phyloP scores from a whole-genome alignment of 768 basidiomycete genomes.

The Gloeostereum incarnatum region DNA sequence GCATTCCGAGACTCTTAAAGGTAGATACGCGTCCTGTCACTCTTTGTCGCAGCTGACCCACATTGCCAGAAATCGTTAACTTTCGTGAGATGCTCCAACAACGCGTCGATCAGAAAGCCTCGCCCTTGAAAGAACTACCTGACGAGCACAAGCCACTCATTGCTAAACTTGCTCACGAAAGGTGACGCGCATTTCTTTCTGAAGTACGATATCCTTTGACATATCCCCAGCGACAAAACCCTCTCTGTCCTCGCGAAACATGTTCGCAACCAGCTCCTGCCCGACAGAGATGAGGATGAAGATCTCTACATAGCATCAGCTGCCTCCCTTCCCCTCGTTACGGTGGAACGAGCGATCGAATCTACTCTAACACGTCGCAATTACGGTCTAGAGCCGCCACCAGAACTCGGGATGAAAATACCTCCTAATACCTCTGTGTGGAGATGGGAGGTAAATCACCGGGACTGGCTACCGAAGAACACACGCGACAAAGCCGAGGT shows the following conservation, averaged over 20 bases:
- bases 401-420: slow-evolving; percentile 38
- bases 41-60: slow-evolving; percentile 2
- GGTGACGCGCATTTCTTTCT: slow-evolving; percentile 30
- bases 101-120: slow-evolving; percentile 33
- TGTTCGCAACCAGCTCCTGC: slow-evolving; percentile 61
- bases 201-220: slow-evolving; percentile 1
- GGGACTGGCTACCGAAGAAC: slow-evolving; percentile 60
- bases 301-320: slow-evolving; percentile 28
- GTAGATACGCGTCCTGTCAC: slow-evolving; percentile 23
- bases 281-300: slow-evolving; percentile 49
- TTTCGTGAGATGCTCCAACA: slow-evolving; percentile 67
- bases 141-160: slow-evolving; percentile 66
- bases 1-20: slow-evolving; percentile 74
- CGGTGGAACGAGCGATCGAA: slow-evolving; percentile 61
- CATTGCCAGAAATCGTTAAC: slow-evolving; percentile 54
- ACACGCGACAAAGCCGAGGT: slow-evolving; percentile 50
- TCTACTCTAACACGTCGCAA: slow-evolving; percentile 59
- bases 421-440: slow-evolving; percentile 65
- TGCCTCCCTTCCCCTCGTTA: slow-evolving; percentile 25
- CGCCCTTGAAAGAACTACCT: slow-evolving; percentile 51
- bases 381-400: slow-evolving; percentile 63
- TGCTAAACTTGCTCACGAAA: slow-evolving; percentile 80
- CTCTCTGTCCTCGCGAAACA: slow-evolving; percentile 53
- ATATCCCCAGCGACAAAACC: slow-evolving; percentile 57
- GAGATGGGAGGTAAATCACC: slow-evolving; percentile 78